Base-by-base conservation (phyloP, 257 asterid species). In the Handroanthus guayacan region DNA sequence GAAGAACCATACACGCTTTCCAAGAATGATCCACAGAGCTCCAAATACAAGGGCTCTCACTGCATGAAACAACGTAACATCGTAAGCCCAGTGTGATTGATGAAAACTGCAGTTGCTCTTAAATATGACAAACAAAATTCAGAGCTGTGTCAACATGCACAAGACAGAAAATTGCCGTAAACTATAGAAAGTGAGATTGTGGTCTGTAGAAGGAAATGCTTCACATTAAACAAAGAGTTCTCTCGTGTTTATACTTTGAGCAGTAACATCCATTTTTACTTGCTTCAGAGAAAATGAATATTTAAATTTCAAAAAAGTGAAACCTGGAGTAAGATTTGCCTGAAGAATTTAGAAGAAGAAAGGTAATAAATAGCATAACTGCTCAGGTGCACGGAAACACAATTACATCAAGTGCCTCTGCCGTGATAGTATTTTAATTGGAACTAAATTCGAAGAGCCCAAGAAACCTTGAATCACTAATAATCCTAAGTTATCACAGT, bases 1-100 rank as follows among this genome's bases (percentile, higher is more conserved):
- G 91, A 90, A 90, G 70, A 90, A 76, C 96, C 96, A 90, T 18
- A 90, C 85, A 18, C 94, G 92, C 71, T 84, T 90, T 50, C 96
- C 96, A 44, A 87, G 80, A 79, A 86, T 52, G 75, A 90, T 82
- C 91, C 91, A 90, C 41, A 86, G 57, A 75, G 85, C 71, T 69
- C 94, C 96, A 69, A 90, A 90, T 72, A 78, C 81, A 76, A 90
- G 47, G 79, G 81, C 94, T 83, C 96, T 86, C 79, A 86, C 94
- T 90, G 88, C 83, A 79, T 67, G 54, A 45, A 16, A 82, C 25
- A 16, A 75, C 47, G 44, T 25, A 72, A n/a, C 36, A 5, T 54
- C 62, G 20, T 20, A 79, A 75, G 13, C 11, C 6, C 69, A 64
- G 65, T 25, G 37, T 37, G 51, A 62, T 45, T 34, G 51, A 50